A percentile compares a stretch with the other conserved stretches of the same genome.
Evolutionary conservation across 495 filamentous ascomycete species (phyloP).

Genomic region (Lindgomyces ingoldianus): DNA sequence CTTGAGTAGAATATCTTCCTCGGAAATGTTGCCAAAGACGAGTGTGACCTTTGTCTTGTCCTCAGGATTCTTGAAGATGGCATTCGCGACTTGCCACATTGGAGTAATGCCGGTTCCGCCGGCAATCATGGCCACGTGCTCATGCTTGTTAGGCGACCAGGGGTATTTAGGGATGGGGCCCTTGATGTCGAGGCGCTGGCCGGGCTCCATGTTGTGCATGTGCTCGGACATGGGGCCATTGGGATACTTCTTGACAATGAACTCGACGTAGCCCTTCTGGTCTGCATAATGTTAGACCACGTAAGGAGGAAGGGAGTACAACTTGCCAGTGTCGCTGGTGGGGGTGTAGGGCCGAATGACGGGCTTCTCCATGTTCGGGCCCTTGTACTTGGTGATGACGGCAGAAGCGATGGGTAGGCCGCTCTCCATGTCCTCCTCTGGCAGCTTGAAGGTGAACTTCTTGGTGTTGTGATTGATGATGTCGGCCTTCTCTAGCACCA

Average conservation of each 20-base stretch:
- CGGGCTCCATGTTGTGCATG: slow-evolving; percentile 76
- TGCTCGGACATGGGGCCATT: slow-evolving; percentile 88
- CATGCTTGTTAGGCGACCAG: slow-evolving; percentile 91
- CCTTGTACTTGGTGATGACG: slow-evolving; percentile 83
- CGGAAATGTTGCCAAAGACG: slow-evolving; percentile 81
- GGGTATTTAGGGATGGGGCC: slow-evolving; percentile 93
- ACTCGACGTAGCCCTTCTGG: slow-evolving; percentile 75
- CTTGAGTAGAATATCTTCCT: slow-evolving; percentile 88
- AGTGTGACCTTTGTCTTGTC: slow-evolving; percentile 96
- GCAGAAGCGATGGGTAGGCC: slow-evolving; percentile 81
- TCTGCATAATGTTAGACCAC: slow-evolving; percentile 48
- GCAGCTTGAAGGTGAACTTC: slow-evolving; percentile 76
- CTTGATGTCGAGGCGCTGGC: slow-evolving; percentile 84
- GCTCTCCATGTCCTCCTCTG: slow-evolving; percentile 78
- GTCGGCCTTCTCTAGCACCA: slow-evolving; percentile 78
- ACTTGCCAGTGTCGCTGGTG: slow-evolving; percentile 76
- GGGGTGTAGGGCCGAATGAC: slow-evolving; percentile 92
- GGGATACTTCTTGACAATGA: slow-evolving; percentile 88
- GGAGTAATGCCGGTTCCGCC: slow-evolving; percentile 96
- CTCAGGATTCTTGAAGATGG: slow-evolving; percentile 92
- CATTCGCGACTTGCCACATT: slow-evolving; percentile 80
- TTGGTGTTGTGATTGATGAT: slow-evolving; percentile 86
- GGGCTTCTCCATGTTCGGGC: slow-evolving; percentile 73
- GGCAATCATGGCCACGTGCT: slow-evolving; percentile 87
- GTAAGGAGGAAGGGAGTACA: not conserved